Evolutionary conservation across 306 rosid genomes (phyloP), one percentile per base, ranked within the genome.

Genomic region (Corylus avellana): DNA sequence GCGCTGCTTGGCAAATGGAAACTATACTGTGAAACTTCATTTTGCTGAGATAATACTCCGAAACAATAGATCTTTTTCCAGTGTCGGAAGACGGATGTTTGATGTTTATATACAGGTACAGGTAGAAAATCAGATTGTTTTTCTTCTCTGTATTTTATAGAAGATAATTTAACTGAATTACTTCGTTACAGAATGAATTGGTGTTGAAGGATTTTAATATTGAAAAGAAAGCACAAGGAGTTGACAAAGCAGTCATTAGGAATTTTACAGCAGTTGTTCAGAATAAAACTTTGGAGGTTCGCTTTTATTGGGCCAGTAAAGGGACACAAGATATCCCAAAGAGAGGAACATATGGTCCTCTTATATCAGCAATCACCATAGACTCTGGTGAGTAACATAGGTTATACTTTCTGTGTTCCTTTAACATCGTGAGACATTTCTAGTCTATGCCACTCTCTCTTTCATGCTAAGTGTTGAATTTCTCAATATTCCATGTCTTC

Each of bases 281-380:
- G 2, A 58, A 80, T 29, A 79, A 67, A 78, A 81, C 72, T 81
- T 48, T 88, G 75, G 86, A 85, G 84, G 81, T 88, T 46, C 92
- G 82, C 27, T 88, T 91, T 53, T 79, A 86, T 62, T 91, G 92
- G 92, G 90, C 94, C 64, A 90, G 97, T 74, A 92, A 88, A 76
- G 97, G 97, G 55, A 92, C 92, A 67, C 80, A 83, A 71, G 77
- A 83, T 56, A 46, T 79, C 78, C 94, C 97, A 29, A 44, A 1
- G 67, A 5, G 68, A 71, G 91, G 89, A 75, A 81, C 32, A 49
- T 90, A 92, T 83, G 97, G 97, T 77, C 87, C 93, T 68, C 90
- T 92, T 59, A 77, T 92, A 82, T 88, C 97, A 70, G 92, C 90
- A 73, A 78, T 92, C 80, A 86, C 94, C 8, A 70, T 89, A 74